These are phyloP conservation scores for Blastobotrys proliferans DNA, from an alignment of 1,139 yeast genomes.

Conservation along the genomic window DNA sequence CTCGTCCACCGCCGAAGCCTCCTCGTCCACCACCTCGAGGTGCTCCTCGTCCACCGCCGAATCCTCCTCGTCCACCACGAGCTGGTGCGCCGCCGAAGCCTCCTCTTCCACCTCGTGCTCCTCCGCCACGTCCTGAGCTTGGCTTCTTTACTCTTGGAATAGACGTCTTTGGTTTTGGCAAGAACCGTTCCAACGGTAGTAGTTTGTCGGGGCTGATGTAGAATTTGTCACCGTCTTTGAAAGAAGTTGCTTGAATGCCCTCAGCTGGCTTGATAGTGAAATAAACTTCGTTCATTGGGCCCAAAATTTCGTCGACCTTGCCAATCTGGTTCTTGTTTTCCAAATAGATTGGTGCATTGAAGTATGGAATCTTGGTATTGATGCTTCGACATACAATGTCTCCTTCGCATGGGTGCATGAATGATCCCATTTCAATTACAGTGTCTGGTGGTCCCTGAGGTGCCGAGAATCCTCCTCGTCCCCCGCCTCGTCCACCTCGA, in stretches of 20 bases:
- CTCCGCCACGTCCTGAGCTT: conserved; percentile 46
- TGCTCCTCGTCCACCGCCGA: conserved; percentile 40
- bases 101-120: conserved; percentile 45
- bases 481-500: conserved; percentile 37
- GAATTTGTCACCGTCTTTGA: conserved; percentile 93
- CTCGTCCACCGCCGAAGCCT: conserved; percentile 36
- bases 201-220: conserved; percentile 93
- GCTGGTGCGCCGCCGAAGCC: conserved; percentile 44
- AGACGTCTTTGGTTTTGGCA: conserved; percentile 87
- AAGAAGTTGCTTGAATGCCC: conserved; percentile 91
- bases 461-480: conserved; percentile 51
- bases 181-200: conserved; percentile 90
- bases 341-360: conserved; percentile 96
- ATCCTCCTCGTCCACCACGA: conserved; percentile 41
- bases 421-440: conserved; percentile 89
- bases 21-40: conserved; percentile 38
- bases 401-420: conserved; percentile 91
- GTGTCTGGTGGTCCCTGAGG: conserved; percentile 92
- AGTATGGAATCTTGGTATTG: conserved; percentile 92
- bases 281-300: conserved; percentile 94
- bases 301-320: conserved; percentile 96
- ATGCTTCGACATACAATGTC: conserved; percentile 95
- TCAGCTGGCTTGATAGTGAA: conserved; percentile 95
- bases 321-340: conserved; percentile 93
- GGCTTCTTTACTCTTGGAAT: conserved; percentile 70